These are phyloP conservation scores for Ganoderma multipileum DNA, from an alignment of 1,284 basidiomycete genomes.

Conservation along the genomic window DNA sequence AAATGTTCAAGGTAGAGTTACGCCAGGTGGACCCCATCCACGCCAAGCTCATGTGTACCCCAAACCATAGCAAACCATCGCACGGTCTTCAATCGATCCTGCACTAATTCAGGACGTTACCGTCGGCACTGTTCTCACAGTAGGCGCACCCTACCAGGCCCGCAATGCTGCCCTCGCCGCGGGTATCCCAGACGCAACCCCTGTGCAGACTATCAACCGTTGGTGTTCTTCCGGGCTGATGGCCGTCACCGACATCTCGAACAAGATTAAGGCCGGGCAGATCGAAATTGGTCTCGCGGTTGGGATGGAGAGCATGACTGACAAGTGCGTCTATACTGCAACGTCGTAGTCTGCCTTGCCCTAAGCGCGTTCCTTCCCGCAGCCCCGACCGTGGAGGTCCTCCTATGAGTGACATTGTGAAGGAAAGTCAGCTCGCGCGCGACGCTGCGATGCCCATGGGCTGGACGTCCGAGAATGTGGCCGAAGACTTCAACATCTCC, in stretches of 20 bases:
- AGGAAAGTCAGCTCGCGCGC: slow-evolving; percentile 34
- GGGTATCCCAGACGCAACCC: slow-evolving; percentile 80
- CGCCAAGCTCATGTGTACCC: slow-evolving; percentile 2
- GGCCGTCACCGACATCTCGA: slow-evolving; percentile 77
- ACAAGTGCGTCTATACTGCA: slow-evolving; percentile 55
- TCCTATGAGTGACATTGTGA: slow-evolving; percentile 57
- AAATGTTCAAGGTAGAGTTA: slow-evolving; percentile 71
- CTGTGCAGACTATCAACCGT: slow-evolving; percentile 79
- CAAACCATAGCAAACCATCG: slow-evolving; percentile 61
- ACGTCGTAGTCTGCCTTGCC: neutral
- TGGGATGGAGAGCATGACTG: slow-evolving; percentile 87
- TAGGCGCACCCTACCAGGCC: slow-evolving; percentile 69
- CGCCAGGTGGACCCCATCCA: neutral
- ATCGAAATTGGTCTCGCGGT: slow-evolving; percentile 87
- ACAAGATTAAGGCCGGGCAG: slow-evolving; percentile 83
- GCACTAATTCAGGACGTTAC: slow-evolving; percentile 78
- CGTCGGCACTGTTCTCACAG: slow-evolving; percentile 74
- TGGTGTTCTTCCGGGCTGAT: slow-evolving; percentile 84
- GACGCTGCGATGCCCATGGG: slow-evolving; percentile 70
- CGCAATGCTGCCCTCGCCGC: slow-evolving; percentile 81
- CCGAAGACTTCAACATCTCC: slow-evolving; percentile 80
- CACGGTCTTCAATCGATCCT: slow-evolving; percentile 71
- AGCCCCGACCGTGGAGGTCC: slow-evolving; percentile 75
- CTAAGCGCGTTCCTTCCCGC: slow-evolving; percentile 14
- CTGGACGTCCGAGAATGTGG: slow-evolving; percentile 87